Base-by-base conservation (phyloP, 2,329 filamentous ascomycete genomes). In the Calonectria fujianensis region DNA sequence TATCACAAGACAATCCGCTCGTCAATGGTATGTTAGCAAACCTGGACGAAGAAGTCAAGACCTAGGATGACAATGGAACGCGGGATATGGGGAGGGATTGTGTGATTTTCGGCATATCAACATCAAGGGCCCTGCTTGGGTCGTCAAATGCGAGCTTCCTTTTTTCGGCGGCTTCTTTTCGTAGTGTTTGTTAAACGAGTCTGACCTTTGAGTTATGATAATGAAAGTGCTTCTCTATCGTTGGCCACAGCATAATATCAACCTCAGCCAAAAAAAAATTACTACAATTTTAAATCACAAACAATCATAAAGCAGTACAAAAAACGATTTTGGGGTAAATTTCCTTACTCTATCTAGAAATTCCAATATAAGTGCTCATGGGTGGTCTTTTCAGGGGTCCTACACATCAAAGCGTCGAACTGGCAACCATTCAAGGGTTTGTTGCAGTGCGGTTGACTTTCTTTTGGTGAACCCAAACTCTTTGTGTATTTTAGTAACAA, bases 401-500 rank as follows among this genome's bases (percentile, higher is more conserved):
- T n/a, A 8, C 6, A n/a, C 41, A 9, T 7, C 41, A 20, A 20
- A 45, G 16, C n/a, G 41, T 45, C 41, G 10, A 45, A 18, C 8
- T n/a, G 18, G 18, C 18, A 45, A 20, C 5, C 41, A 45, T 45
- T n/a, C 41, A n/a, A n/a, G 41, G 18, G 39, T n/a, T n/a, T n/a
- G 10, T 20, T 45, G 41, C 7, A 16, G 7, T 50, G 24, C 24
- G 32, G 32, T 63, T 35, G 29, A 27, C 18, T 35, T 50, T 24
- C 41, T 8, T 14, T 48, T 35, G 39, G 37, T 16, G 13, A 24
- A 73, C 67, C 73, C n/a, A 41, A 51, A 57, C 4, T 35, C 54
- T 39, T 39, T 45, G 29, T 18, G 35, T 20, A 4, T 61, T 41
- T 67, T 5, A 41, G 20, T 20, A 35, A 8, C 24, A 5, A 27